phyloP scores from a whole-genome alignment of 305 asterid species.

The Solanum hybrid region DNA sequence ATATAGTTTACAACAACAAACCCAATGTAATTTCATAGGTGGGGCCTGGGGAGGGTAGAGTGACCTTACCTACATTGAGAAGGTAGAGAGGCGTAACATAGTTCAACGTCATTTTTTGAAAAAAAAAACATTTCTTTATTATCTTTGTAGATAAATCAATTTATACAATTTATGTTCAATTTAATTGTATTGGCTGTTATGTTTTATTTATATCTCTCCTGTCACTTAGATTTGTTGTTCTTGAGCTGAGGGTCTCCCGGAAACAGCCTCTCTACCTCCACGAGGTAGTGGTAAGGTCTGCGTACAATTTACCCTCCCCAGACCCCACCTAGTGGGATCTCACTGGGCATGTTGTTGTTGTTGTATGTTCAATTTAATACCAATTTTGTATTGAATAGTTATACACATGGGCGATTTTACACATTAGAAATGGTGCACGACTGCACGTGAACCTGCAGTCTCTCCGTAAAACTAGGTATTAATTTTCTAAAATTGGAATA shows the following conservation, averaged over 20 bases:
- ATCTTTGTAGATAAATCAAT: not conserved
- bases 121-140: not conserved
- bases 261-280: too few relatives aligned
- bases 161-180: not conserved
- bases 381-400: not conserved
- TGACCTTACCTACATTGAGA: not conserved
- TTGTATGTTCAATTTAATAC: not conserved
- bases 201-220: too few relatives aligned
- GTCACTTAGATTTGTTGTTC: too few relatives aligned
- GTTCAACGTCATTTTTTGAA: not conserved
- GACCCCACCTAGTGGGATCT: too few relatives aligned
- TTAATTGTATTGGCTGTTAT: not conserved
- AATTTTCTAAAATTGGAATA: not conserved
- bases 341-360: too few relatives aligned
- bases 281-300: too few relatives aligned
- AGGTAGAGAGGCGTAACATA: not conserved
- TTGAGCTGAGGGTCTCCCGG: too few relatives aligned
- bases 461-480: not conserved
- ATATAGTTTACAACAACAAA: not conserved
- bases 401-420: not conserved
- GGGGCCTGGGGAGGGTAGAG: not conserved
- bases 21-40: not conserved
- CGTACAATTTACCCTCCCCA: too few relatives aligned
- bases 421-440: not conserved
- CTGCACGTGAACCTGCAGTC: not conserved